Evolutionary conservation across 2,329 filamentous ascomycete species (phyloP).

Genomic region (Ophiostoma angusticollis): DNA sequence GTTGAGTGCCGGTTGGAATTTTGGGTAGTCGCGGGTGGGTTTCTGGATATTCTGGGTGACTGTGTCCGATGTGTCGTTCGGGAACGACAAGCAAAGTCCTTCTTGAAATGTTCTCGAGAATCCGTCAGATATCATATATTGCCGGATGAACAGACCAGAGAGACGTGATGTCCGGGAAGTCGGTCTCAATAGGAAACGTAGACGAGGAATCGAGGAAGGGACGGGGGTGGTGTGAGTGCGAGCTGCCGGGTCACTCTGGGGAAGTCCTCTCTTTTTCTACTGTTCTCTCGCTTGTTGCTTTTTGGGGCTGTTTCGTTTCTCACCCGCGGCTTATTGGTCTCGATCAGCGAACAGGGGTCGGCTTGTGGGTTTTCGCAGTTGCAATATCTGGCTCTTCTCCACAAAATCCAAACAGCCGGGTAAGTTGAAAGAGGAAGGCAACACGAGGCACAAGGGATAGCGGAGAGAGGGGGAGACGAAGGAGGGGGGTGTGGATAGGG

Average conservation of each 20-base stretch:
- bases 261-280: background rate
- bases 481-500: background rate
- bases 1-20: too few species aligned
- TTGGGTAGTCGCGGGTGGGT: too few species aligned
- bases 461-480: background rate
- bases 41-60: too few species aligned
- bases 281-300: background rate
- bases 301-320: too few species aligned
- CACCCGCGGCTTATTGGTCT: background rate
- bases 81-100: too few species aligned
- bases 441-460: background rate
- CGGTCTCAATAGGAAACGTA: background rate
- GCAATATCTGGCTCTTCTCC: slow-evolving; percentile 6
- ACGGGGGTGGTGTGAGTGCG: slow-evolving; percentile 5
- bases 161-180: background rate
- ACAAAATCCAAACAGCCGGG: slow-evolving; percentile 12
- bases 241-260: background rate
- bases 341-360: background rate
- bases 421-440: slow-evolving; percentile 1
- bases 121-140: too few species aligned
- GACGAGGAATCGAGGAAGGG: too few species aligned
- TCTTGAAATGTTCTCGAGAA: too few species aligned
- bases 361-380: background rate
- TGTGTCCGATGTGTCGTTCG: too few species aligned
- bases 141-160: too few species aligned